Base-by-base conservation (phyloP, 805 yeast genomes). In the Metschnikowia santaceciliae region DNA sequence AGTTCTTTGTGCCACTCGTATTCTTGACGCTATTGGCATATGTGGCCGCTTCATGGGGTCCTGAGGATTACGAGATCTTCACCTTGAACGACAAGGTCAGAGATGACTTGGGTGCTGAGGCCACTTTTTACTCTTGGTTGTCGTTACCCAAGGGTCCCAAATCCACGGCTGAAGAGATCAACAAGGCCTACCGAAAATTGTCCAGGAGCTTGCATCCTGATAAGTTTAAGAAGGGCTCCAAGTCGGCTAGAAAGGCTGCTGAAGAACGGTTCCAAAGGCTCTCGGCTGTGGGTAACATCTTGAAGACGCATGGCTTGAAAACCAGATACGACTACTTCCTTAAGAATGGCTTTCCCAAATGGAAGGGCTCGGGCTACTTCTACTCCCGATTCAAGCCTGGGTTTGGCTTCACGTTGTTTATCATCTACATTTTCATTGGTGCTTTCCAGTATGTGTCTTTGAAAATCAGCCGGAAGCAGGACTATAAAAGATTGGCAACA, bases 201-300 rank as follows among this genome's bases (percentile, higher is more conserved):
- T 84, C 96, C 2, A 75, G 86, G 47, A 75, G 74, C 54, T 75
- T 86, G 58, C 99, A 92, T 64, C 99, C 99, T 0, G 99, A 92
- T 68, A 90, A 92, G 66, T 59, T 66, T 46, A 56, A 61, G 10
- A 54, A 61, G 11, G 59, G 61, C 10, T 55, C 66, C 19, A 60
- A 54, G n/a, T 53, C 60, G 3, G 67, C 69, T 32, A 70, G 67
- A 46, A 80, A 80, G 55, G 63, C 67, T 20, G 87, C 86, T 4
- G 83, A 79, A 54, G 87, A 83, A 57, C 75, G 89, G 37, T 94
- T 84, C 63, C 89, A 92, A 60, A 74, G 92, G 30, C 77, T 94
- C 35, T 87, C 94, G 33, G 67, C 83, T 26, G 87, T 89, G 20
- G 85, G 90, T 33, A 81, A 86, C 61, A 83, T 91, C 49, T 73